Evolutionary conservation across 1,139 yeast species (phyloP).

Genomic region (Magnusiomyces tetraspermus): DNA sequence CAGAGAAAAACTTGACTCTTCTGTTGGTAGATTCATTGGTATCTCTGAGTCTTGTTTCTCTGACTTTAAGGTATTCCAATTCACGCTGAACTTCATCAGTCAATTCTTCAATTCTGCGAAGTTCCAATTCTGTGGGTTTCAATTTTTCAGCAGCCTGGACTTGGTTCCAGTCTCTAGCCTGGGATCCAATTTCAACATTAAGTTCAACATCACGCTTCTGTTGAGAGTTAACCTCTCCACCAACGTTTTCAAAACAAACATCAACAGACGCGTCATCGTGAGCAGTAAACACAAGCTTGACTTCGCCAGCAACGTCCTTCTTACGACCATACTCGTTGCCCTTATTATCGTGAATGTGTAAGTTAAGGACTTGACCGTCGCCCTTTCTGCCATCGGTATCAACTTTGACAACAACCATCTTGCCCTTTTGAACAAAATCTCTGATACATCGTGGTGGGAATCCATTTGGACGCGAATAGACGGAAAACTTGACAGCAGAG

Average conservation of each 20-base stretch:
- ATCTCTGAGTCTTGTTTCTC: constrained; percentile 91
- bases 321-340: constrained; percentile 35
- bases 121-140: constrained; percentile 84
- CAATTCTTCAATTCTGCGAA: constrained; percentile 73
- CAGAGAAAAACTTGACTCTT: constrained; percentile 71
- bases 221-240: constrained; percentile 27
- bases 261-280: constrained; percentile 79
- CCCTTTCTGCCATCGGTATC: constrained; percentile 63
- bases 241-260: constrained; percentile 73
- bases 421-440: constrained; percentile 77
- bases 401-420: constrained; percentile 74
- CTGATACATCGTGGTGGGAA: constrained; percentile 61
- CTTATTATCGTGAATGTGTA: constrained; percentile 35
- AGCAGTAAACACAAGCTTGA: constrained; percentile 72
- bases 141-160: constrained; percentile 86
- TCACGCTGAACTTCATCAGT: constrained; percentile 71
- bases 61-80: constrained; percentile 67
- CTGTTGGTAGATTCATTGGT: constrained; percentile 91
- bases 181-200: constrained; percentile 91
- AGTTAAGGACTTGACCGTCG: constrained; percentile 73
- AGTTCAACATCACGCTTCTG: constrained; percentile 53
- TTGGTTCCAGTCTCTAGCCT: constrained; percentile 97
- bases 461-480: constrained; percentile 28
- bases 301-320: constrained; percentile 46
- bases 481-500: constrained; percentile 29